Percentiles rank a stretch among this genome's conserved stretches.
Conservation (phyloP, 805 yeast species). For the Cyberlindnera americana region DNA sequence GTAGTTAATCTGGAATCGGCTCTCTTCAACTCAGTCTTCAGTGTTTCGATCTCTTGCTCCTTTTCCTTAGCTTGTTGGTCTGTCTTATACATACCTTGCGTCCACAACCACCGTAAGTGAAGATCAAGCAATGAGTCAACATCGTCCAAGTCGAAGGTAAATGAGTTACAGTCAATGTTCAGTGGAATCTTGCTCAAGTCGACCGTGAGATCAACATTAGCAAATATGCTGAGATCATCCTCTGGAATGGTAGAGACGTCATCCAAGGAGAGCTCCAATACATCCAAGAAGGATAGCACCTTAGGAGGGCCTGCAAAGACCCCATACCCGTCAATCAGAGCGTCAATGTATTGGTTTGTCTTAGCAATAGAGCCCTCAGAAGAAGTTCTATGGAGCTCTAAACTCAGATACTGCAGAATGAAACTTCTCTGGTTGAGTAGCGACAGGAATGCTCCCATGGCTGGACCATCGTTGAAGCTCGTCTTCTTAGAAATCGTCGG, state of each 20-base stretch:
- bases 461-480: conserved; percentile 30
- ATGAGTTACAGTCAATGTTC: conserved; percentile 25
- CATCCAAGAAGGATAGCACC: conserved; percentile 65
- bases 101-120: conserved; percentile 22
- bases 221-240: conserved; percentile 9
- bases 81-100: conserved; percentile 22
- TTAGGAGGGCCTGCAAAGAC: conserved; percentile 60
- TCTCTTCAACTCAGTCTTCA: conserved; percentile 18
- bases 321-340: conserved; percentile 48
- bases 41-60: conserved; percentile 12
- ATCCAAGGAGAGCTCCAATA: conserved; percentile 56
- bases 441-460: conserved; percentile 52
- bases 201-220: conserved; percentile 35
- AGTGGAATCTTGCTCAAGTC: conserved; percentile 39
- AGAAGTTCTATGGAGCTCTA: conserved; percentile 65
- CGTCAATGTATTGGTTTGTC: conserved; percentile 47
- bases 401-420: conserved; percentile 60
- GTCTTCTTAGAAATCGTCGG: conserved; percentile 34
- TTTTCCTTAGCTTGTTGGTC: conserved; percentile 20
- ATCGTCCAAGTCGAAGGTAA: conserved; percentile 41
- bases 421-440: conserved; percentile 60
- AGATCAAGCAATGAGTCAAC: conserved; percentile 35
- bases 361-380: conserved; percentile 45
- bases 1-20: conserved; percentile 12
- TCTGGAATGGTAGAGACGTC: conserved; percentile 33